Evolutionary conservation across 2,329 filamentous ascomycete genomes (phyloP).

Genomic region (Pseudocercospora fijiensis): DNA sequence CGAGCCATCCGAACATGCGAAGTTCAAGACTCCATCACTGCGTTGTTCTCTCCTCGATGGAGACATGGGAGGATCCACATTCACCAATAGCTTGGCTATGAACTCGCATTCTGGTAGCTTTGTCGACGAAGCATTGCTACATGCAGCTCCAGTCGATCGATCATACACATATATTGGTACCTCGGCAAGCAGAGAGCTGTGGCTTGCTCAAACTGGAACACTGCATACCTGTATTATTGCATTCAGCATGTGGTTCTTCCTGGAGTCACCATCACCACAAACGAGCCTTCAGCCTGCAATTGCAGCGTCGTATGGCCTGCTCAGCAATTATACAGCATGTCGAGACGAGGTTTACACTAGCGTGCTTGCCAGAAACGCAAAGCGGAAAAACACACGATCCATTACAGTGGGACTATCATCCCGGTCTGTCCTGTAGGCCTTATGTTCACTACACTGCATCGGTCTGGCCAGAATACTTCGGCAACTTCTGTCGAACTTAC

Average conservation of each 20-base stretch:
- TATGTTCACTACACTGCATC: slow-evolving; percentile 5
- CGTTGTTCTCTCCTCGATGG: background rate
- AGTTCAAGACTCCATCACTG: background rate
- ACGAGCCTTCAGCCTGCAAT: background rate
- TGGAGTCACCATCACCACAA: background rate
- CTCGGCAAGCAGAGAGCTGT: background rate
- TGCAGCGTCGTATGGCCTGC: background rate
- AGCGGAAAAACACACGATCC: background rate
- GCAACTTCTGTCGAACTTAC: slow-evolving; percentile 3
- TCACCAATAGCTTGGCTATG: background rate
- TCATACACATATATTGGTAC: background rate
- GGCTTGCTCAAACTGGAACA: slow-evolving; percentile 3
- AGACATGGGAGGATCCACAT: background rate
- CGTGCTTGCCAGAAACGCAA: background rate
- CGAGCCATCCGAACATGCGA: background rate
- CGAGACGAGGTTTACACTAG: background rate
- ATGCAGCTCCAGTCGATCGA: background rate
- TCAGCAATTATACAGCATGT: background rate
- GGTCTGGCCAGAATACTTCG: background rate
- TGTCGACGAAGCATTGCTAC: background rate
- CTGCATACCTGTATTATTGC: background rate
- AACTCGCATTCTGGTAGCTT: background rate
- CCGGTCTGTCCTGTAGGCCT: background rate
- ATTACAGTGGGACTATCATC: background rate
- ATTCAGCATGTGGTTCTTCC: background rate